Evolutionary conservation across 352 stramenopile genomes (phyloP).

Genomic region (Globisporangium abappressorium): DNA sequence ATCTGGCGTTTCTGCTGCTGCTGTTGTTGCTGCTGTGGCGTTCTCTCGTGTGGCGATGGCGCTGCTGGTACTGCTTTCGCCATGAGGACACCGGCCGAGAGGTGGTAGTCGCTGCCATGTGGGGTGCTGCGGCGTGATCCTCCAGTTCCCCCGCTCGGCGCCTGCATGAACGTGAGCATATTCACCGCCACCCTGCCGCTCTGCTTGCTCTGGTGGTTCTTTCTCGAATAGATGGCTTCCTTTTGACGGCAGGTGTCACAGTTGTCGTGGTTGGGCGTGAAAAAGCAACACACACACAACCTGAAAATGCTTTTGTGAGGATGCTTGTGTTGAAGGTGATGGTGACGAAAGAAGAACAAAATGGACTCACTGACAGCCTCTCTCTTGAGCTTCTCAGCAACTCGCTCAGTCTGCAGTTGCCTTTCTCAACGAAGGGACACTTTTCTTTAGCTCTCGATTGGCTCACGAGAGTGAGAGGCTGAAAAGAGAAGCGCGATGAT

Average conservation of each 20-base stretch:
- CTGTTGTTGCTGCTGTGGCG: conserved; percentile 20
- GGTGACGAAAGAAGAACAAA: background rate
- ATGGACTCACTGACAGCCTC: background rate
- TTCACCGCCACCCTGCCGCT: background rate
- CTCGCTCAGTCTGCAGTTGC: no score
- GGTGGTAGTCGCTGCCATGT: background rate
- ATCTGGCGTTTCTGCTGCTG: conserved; percentile 8
- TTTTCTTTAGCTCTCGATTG: no score
- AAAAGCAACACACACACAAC: no score
- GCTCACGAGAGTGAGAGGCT: no score
- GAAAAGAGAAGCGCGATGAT: no score
- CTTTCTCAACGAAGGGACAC: no score
- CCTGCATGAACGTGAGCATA: background rate
- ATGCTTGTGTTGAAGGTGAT: background rate
- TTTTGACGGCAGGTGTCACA: background rate
- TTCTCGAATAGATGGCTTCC: background rate
- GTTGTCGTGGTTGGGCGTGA: no score
- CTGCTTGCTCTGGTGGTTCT: background rate
- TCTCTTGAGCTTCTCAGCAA: no score
- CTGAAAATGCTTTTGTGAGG: no score
- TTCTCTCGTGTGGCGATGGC: background rate
- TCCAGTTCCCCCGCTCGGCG: no score
- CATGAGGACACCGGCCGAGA: conserved; percentile 3
- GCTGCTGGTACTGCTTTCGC: background rate
- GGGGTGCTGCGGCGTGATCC: background rate